These are phyloP conservation scores for Alternaria infectoria DNA, from an alignment of 2,329 filamentous ascomycete species.

Conservation along the genomic window DNA sequence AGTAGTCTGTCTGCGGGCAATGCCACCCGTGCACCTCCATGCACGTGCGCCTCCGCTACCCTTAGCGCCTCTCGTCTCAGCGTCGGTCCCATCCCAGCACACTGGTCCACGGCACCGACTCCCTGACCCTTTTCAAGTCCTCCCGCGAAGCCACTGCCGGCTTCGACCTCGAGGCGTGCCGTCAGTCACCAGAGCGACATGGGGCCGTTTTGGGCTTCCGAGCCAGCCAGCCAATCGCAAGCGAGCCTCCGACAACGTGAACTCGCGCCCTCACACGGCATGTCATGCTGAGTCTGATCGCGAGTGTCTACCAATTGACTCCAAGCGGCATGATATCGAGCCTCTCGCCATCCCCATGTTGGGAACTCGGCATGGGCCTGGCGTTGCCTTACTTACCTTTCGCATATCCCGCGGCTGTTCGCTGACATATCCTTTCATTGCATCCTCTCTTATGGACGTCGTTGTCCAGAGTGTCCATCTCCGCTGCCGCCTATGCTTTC, in stretches of 20 bases:
- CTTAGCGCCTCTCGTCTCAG: conserved; percentile 13
- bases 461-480: conserved; percentile 1
- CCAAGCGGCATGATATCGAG: conserved; percentile 14
- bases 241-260: conserved; percentile 13
- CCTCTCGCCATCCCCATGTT: background rate
- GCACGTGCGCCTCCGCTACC: conserved; percentile 17
- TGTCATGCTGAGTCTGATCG: conserved; percentile 18
- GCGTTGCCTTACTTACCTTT: conserved; percentile 6
- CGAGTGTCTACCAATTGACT: conserved; percentile 21
- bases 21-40: conserved; percentile 7
- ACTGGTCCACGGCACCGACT: conserved; percentile 19
- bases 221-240: conserved; percentile 21
- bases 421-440: conserved; percentile 11
- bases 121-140: background rate
- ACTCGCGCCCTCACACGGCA: conserved; percentile 25
- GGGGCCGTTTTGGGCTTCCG: conserved; percentile 12
- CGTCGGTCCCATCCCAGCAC: conserved; percentile 16
- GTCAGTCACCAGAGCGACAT: conserved; percentile 8
- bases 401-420: background rate
- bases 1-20: conserved; percentile 21
- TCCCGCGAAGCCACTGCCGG: conserved; percentile 4
- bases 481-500: conserved; percentile 27
- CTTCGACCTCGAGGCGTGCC: conserved; percentile 16
- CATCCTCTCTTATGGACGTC: conserved; percentile 1
- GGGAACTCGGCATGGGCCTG: conserved; percentile 3